Conservation (phyloP, 495 filamentous ascomycete species). For the Tuber indicum region DNA sequence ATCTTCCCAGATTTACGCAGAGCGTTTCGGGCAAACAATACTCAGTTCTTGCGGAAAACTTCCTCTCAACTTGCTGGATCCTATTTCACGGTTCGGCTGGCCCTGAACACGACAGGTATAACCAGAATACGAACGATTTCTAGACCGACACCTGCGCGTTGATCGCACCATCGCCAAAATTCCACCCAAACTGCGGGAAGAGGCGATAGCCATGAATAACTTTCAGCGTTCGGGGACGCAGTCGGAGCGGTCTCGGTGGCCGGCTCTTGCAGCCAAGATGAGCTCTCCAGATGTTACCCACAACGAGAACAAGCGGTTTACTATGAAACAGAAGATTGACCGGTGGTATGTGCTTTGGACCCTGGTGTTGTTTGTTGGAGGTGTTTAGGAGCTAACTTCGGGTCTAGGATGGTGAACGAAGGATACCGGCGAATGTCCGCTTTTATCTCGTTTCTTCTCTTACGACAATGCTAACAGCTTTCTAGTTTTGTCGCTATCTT, state of each 20-base stretch:
- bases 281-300: slow-evolving; percentile 64
- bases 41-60: background rate
- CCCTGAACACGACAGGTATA: slow-evolving; percentile 29
- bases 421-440: slow-evolving; percentile 66
- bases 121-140: background rate
- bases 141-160: slow-evolving; percentile 17
- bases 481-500: slow-evolving; percentile 64
- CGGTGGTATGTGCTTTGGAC: slow-evolving; percentile 44
- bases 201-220: slow-evolving; percentile 27
- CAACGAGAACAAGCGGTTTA: slow-evolving; percentile 56
- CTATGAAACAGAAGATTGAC: slow-evolving; percentile 49
- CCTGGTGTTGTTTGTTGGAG: background rate
- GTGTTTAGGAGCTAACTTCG: slow-evolving; percentile 16
- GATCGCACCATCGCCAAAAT: slow-evolving; percentile 23
- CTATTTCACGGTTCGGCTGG: slow-evolving; percentile 36
- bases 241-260: slow-evolving; percentile 61
- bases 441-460: slow-evolving; percentile 12
- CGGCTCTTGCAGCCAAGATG: slow-evolving; percentile 61
- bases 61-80: slow-evolving; percentile 1
- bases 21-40: background rate
- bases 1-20: background rate
- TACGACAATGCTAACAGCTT: slow-evolving; percentile 30
- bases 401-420: slow-evolving; percentile 68
- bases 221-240: slow-evolving; percentile 28
- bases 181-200: slow-evolving; percentile 9